Base-by-base conservation (phyloP, 2,329 filamentous ascomycete genomes). In the Purpureocillium takamizusanense region DNA sequence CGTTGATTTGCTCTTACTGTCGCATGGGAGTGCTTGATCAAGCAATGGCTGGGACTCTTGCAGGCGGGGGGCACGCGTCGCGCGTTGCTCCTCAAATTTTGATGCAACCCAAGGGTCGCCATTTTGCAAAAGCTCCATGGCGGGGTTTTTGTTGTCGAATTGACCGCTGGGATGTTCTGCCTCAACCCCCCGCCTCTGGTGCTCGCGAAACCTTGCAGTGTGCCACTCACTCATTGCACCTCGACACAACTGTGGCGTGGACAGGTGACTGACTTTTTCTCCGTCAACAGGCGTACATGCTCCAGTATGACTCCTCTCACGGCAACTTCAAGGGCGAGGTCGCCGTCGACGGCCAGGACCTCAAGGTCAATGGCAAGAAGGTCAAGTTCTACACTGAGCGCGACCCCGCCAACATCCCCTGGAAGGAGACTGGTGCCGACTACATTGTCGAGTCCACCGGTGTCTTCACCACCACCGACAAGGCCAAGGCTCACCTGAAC, bases 261-360 rank as follows among this genome's bases (percentile, higher is more conserved):
- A 25, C 21, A 6, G 5, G 6, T 25, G 10, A 10, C 21, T 25
- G 21, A 25, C 21, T 25, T 10, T 10, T 25, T 5, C n/a, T 12
- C 13, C 7, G 12, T 14, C 25, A 43, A n/a, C 35, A 95, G 88
- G 86, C 85, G 64, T 97, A 97, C 82, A 97, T 97, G 92, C 84
- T 98, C 74, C 94, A 94, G 78, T 97, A 97, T 69, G 92, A 98
- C 78, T 88, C 86, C 57, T 88, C 86, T 67, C 92, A 98, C 80
- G 92, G 92, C 56, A 65, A 78, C 65, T 98, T 97, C 85, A 94
- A 95, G 77, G 90, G 90, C 56, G 81, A 83, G 45, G 79, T 97
- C 67, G 69, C 81, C 67, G 72, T 83, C 63, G 73, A 80, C 45
- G 66, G 66, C 54, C 79, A 75, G 57, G 76, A 83, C 65, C 79